Conservation (phyloP, 352 stramenopile genomes). For the Phytophthora cajani region DNA sequence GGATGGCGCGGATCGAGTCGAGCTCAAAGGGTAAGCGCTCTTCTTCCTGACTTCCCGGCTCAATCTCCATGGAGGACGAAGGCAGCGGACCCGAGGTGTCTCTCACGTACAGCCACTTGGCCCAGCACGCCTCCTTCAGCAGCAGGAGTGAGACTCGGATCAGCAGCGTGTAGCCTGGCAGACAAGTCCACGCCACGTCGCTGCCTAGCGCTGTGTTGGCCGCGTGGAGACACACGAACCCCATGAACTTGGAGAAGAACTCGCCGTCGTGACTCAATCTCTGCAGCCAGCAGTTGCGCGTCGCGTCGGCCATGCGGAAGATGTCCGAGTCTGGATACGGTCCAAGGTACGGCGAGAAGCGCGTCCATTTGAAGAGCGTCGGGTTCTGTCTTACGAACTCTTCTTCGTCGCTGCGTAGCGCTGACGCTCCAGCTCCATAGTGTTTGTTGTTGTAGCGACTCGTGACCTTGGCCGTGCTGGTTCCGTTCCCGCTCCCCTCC, state of each 20-base stretch:
- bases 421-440: conserved; percentile 21
- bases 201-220: conserved; percentile 46
- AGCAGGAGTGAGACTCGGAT: conserved; percentile 64
- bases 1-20: conserved; percentile 51
- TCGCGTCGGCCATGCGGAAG: conserved; percentile 56
- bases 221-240: conserved; percentile 55
- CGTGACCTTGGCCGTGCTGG: conserved; percentile 31
- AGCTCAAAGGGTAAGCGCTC: conserved; percentile 55
- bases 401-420: conserved; percentile 43
- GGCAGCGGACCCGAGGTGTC: conserved; percentile 49
- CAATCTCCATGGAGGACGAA: conserved; percentile 39
- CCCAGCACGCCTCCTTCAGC: conserved; percentile 72
- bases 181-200: conserved; percentile 50
- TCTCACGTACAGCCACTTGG: conserved; percentile 64
- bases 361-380: conserved; percentile 67
- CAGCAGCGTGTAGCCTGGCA: conserved; percentile 72
- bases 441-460: conserved; percentile 40
- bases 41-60: conserved; percentile 36
- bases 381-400: conserved; percentile 61
- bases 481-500: conserved; percentile 33
- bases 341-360: conserved; percentile 63
- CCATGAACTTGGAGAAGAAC: conserved; percentile 81
- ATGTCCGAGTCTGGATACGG: conserved; percentile 63
- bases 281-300: conserved; percentile 52
- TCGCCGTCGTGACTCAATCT: conserved; percentile 72